Conservation (phyloP, 805 yeast genomes). For the Tetrapisispora pingtungensis region DNA sequence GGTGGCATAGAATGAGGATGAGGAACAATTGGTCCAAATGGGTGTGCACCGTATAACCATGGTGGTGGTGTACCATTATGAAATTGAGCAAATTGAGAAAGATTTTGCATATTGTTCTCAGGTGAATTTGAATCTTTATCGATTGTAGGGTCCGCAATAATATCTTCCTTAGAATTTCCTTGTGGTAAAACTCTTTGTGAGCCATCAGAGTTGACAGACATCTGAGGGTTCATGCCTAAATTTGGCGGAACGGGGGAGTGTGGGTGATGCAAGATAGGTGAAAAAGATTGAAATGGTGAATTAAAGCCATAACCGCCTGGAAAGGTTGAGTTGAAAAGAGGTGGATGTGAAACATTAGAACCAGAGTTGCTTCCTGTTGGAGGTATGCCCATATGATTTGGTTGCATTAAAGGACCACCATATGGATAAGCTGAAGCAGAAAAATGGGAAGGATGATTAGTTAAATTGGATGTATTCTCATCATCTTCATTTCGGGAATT, state of each 20-base stretch:
- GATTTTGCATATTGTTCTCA: not conserved
- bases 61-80: conserved; percentile 26
- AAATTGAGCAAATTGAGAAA: conserved; percentile 6
- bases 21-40: conserved; percentile 22
- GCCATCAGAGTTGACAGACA: not conserved
- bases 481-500: not conserved
- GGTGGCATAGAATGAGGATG: conserved; percentile 19
- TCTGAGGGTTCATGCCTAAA: conserved; percentile 2
- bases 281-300: conserved; percentile 27
- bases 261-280: conserved; percentile 21
- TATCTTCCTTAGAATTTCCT: not conserved
- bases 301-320: conserved; percentile 26
- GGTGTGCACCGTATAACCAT: conserved; percentile 26
- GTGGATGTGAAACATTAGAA: conserved; percentile 18
- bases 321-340: conserved; percentile 25
- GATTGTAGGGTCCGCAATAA: not conserved
- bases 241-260: conserved; percentile 19
- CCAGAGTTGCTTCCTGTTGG: conserved; percentile 6
- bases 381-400: conserved; percentile 8
- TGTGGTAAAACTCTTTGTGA: not conserved
- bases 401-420: conserved; percentile 26
- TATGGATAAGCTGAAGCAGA: conserved; percentile 28
- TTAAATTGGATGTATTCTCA: not conserved
- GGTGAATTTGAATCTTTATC: not conserved
- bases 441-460: conserved; percentile 6